Percentiles rank a stretch among this genome's conserved stretches.
Evolutionary conservation across 768 basidiomycete species (phyloP).

Genomic region (Serendipita vermifera): DNA sequence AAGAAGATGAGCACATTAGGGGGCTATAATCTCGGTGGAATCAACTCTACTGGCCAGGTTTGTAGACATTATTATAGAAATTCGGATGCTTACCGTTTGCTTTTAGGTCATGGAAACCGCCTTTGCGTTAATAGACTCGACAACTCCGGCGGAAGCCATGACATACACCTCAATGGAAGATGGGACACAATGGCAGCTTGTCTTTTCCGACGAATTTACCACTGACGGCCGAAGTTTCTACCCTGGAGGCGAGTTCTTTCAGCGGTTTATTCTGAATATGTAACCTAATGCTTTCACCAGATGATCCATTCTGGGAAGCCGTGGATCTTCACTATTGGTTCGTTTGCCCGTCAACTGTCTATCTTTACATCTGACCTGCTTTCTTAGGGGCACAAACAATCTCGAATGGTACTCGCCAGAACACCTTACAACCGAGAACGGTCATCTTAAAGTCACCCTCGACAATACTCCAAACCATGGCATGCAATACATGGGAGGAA

Average conservation of each 20-base stretch:
- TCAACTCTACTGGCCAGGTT: slow-evolving; percentile 62
- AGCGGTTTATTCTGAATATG: no score
- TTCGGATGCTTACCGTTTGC: slow-evolving; percentile 20
- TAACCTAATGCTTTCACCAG: no score
- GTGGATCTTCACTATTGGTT: slow-evolving; percentile 62
- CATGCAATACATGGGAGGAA: slow-evolving; percentile 40
- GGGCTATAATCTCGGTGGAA: slow-evolving; percentile 62
- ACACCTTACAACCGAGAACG: slow-evolving; percentile 58
- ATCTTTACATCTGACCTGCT: background rate
- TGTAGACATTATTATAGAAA: slow-evolving; percentile 15
- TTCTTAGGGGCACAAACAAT: slow-evolving; percentile 35
- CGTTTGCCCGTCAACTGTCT: background rate
- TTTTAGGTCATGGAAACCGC: slow-evolving; percentile 40
- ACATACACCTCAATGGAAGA: slow-evolving; percentile 40
- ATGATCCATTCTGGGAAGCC: slow-evolving; percentile 87
- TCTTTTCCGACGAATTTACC: slow-evolving; percentile 87
- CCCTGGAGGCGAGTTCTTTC: slow-evolving; percentile 41
- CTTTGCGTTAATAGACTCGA: slow-evolving; percentile 58
- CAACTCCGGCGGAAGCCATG: slow-evolving; percentile 54
- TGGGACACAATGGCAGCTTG: slow-evolving; percentile 46
- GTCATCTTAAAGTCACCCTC: slow-evolving; percentile 64
- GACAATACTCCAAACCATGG: slow-evolving; percentile 51
- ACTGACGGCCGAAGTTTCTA: slow-evolving; percentile 67
- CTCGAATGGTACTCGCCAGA: slow-evolving; percentile 85
- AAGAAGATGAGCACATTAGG: slow-evolving; percentile 27